Conservation (phyloP, 176 grass and related monocot genomes). For the Ensete ventricosum region DNA sequence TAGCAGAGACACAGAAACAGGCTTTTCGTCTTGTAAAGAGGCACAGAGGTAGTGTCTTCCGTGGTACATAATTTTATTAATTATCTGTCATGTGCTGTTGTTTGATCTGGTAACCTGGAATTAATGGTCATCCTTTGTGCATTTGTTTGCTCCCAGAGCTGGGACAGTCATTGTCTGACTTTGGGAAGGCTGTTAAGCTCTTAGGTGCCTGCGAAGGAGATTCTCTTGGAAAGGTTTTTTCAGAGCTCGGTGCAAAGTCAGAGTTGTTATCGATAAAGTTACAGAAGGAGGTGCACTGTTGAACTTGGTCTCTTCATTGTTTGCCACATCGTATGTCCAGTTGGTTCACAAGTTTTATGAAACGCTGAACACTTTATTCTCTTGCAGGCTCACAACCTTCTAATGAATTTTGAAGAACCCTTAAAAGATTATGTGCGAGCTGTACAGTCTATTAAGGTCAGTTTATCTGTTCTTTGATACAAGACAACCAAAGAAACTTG, state of each 20-base stretch:
- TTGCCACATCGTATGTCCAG: too few species aligned
- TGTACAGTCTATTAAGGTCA: conserved; percentile 91
- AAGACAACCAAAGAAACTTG: neutral
- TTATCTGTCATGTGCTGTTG: neutral
- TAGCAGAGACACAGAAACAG: conserved; percentile 93
- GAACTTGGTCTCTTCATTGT: neutral
- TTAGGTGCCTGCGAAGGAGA: conserved; percentile 89
- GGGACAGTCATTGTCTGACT: conserved; percentile 84
- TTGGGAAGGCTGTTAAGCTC: conserved; percentile 91
- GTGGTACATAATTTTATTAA: neutral
- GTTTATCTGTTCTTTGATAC: conserved; percentile 8
- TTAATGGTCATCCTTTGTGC: neutral
- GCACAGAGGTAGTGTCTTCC: conserved; percentile 60
- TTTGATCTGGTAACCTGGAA: neutral
- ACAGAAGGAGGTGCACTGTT: conserved; percentile 66
- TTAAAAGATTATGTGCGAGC: conserved; percentile 92
- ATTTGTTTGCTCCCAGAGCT: conserved; percentile 41
- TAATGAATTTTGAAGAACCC: conserved; percentile 94
- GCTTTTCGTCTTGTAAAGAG: conserved; percentile 97
- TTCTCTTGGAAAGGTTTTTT: conserved; percentile 80
- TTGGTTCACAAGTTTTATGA: neutral
- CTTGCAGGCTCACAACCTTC: conserved; percentile 79
- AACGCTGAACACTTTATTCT: conserved; percentile 11
- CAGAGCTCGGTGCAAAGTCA: conserved; percentile 88
- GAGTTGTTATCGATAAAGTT: conserved; percentile 89